phyloP scores from a whole-genome alignment of 2,329 filamentous ascomycete genomes.

The Alternaria sp. region DNA sequence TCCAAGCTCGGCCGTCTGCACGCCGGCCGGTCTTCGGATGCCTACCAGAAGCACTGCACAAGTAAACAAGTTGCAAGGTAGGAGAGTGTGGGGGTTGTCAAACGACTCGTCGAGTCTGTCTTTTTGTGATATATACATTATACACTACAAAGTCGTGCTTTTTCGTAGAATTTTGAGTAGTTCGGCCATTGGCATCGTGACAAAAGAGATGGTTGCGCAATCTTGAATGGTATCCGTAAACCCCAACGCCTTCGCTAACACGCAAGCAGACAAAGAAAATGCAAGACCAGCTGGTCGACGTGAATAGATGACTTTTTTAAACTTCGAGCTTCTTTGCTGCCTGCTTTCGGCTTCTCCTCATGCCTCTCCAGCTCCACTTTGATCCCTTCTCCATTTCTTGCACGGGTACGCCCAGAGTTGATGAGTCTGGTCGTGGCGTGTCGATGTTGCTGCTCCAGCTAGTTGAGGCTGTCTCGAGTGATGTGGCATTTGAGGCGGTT shows the following conservation, averaged over 20 bases:
- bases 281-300: constrained; percentile 5
- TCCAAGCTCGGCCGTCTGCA: constrained; percentile 3
- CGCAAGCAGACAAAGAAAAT: constrained; percentile 6
- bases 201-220: constrained; percentile 18
- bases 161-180: background rate
- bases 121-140: constrained; percentile 7
- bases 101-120: background rate
- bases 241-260: constrained; percentile 29
- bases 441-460: constrained; percentile 20
- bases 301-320: background rate
- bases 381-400: constrained; percentile 18
- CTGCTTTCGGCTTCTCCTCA: constrained; percentile 26
- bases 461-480: constrained; percentile 17
- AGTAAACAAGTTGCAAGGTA: background rate
- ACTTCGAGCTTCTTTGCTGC: background rate
- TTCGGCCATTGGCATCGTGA: constrained; percentile 8
- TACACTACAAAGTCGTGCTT: constrained; percentile 7
- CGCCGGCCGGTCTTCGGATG: background rate
- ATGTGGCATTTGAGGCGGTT: constrained; percentile 33
- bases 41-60: background rate
- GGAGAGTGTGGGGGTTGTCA: background rate
- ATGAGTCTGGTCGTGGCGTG: constrained; percentile 41
- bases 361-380: constrained; percentile 30
- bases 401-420: constrained; percentile 32
- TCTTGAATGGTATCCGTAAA: constrained; percentile 1